Percentiles rank a stretch among this genome's conserved stretches.
These are phyloP conservation scores for Vitis labrusca DNA, from an alignment of 164 flowering plant genomes.

Conservation along the genomic window DNA sequence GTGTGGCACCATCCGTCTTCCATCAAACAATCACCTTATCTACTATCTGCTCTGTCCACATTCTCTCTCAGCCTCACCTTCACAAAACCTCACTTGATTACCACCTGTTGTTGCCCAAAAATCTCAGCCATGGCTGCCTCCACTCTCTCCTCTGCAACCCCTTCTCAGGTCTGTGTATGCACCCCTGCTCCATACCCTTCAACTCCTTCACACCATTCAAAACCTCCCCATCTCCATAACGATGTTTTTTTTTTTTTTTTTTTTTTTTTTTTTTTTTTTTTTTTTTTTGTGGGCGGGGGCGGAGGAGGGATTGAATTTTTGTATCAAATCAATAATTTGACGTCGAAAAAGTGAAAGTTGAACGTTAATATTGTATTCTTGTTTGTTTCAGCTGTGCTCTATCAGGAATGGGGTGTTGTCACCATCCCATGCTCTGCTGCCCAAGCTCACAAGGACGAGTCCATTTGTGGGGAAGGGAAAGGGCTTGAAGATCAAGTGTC, in stretches of 20 bases:
- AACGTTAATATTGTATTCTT: background rate
- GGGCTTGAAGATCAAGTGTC: slow-evolving; percentile 56
- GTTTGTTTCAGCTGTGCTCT: slow-evolving; percentile 51
- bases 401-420: slow-evolving; percentile 38
- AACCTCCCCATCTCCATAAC: too few species aligned
- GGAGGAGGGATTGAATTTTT: background rate
- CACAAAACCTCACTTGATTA: background rate
- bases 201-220: too few species aligned
- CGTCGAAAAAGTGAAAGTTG: too few species aligned
- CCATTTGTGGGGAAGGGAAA: slow-evolving; percentile 30
- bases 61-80: background rate
- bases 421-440: slow-evolving; percentile 38
- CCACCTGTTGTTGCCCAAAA: background rate
- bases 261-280: too few species aligned
- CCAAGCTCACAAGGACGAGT: slow-evolving; percentile 30
- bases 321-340: too few species aligned
- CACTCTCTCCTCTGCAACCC: slow-evolving; percentile 27
- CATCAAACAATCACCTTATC: slow-evolving; percentile 30
- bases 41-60: background rate
- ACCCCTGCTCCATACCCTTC: slow-evolving; percentile 42
- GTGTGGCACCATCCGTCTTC: slow-evolving; percentile 11
- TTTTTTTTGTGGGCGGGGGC: too few species aligned
- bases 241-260: background rate
- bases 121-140: slow-evolving; percentile 29
- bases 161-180: slow-evolving; percentile 47